Evolutionary conservation across 176 grass and related monocot genomes (phyloP), one percentile per base, ranked within the genome.

Genomic region (Ananas comosus): DNA sequence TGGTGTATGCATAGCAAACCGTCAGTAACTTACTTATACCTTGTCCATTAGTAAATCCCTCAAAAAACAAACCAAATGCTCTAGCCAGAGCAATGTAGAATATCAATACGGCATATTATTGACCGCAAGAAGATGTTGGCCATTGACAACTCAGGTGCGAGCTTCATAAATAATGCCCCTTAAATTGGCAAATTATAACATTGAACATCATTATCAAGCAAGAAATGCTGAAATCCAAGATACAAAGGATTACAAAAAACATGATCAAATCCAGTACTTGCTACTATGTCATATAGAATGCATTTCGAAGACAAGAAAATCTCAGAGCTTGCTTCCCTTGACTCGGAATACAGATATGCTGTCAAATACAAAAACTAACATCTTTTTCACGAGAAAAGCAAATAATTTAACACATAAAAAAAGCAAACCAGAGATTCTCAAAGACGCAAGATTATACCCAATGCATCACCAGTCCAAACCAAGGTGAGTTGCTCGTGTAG

Each of bases 381-480:
- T 13, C 48, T 19, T 74, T 51, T 22, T 69, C 13, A 64, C 42
- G 18, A 19, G 78, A 28, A 74, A 14, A 75, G n/a, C 79, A 28
- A 85, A 61, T 48, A 9, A 66, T 23, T 53, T 80, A 51, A 48
- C 69, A 6, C 16, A n/a, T n/a, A n/a, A n/a, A n/a, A 73, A 67
- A 69, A 14, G 53, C 13, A 24, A 65, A 23, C 24, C 14, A 64
- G 56, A 65, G 17, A 74, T 80, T 17, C 13, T 66, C 23, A 17
- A 67, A 82, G 63, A 2, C 17, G 66, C 12, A 78, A 65, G 21
- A 63, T 13, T 79, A 88, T 93, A 97, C 94, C 94, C 16, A 93
- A 87, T 88, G 94, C 82, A 42, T 93, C 87, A 13, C 94, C 94
- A 68, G 89, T 97, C 64, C 94, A 70, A 97, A 89, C 94, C 94